Percentiles rank a stretch among this genome's conserved stretches.
These are phyloP conservation scores for Botrytis elliptica DNA, from an alignment of 2,329 filamentous ascomycete species.

Conservation along the genomic window DNA sequence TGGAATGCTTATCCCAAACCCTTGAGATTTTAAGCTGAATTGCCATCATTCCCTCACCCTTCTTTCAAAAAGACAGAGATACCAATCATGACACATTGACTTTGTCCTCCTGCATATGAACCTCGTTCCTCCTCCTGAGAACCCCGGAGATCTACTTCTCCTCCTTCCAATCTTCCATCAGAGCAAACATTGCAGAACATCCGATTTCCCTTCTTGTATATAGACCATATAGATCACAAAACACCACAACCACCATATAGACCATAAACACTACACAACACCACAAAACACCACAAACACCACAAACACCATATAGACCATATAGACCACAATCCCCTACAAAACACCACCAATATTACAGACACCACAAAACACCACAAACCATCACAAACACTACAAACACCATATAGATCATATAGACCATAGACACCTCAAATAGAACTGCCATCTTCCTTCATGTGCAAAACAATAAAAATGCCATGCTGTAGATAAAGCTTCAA, in stretches of 20 bases:
- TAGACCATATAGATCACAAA: neutral
- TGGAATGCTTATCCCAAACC: neutral
- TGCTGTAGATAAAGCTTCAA: too few species aligned
- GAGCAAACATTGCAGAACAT: neutral
- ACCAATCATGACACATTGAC: neutral
- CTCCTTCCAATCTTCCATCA: neutral
- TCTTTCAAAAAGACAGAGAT: neutral
- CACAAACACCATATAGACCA: neutral
- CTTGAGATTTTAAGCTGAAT: neutral
- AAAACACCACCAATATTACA: too few species aligned
- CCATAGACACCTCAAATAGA: neutral
- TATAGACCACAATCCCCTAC: neutral
- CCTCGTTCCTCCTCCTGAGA: neutral
- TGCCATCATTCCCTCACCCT: neutral
- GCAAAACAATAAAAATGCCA: neutral
- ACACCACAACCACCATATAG: neutral
- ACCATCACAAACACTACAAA: too few species aligned
- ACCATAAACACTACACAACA: neutral
- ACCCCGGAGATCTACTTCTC: neutral
- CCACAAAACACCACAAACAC: neutral
- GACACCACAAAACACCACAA: too few species aligned
- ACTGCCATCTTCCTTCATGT: neutral
- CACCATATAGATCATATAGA: too few species aligned
- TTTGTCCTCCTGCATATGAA: neutral
- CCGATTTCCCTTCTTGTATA: neutral